Base-by-base conservation (phyloP, 2,329 filamentous ascomycete species). In the Westerdykella sp. region DNA sequence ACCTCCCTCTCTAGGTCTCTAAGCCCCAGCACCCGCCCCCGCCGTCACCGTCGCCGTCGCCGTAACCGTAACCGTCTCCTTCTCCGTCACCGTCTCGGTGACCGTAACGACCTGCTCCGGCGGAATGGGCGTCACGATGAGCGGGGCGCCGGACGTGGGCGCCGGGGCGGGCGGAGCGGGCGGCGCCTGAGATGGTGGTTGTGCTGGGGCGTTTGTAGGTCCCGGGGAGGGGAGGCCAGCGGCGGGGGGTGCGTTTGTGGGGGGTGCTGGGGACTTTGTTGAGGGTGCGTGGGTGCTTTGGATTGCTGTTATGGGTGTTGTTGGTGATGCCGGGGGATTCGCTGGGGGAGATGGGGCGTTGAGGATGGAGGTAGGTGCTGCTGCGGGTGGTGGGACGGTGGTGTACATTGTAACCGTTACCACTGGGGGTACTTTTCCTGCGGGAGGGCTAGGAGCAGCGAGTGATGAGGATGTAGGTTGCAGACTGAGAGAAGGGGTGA, bases 21-120 rank as follows among this genome's bases (percentile, higher is more conserved):
- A 28, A n/a, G n/a, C n/a, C n/a, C n/a, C n/a, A n/a, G n/a, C n/a
- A n/a, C n/a, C n/a, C 25, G 9, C 25, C 25, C 25, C 25, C 3
- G 11, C 25, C 25, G 25, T 28, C 32, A 18, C n/a, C 32, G 32
- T 35, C 32, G 32, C n/a, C 32, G 53, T 58, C 2, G 44, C 47
- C 1, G 51, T 60, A 1, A 57, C 50, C 0, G 58, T 66, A 36
- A 43, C 44, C 13, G 47, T 49, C 34, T 62, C 61, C 41, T 54
- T 63, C 44, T 56, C 57, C 10, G 55, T 65, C 16, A 42, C 42
- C 25, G 18, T 44, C 9, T 55, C 57, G 1, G 63, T 66, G 13
- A 66, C 49, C 0, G 62, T 65, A n/a, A 65, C 63, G 0, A 65
- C 48, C 44, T 63, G 60, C 35, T 51, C 58, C 4, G 55, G 53